Base-by-base conservation (phyloP, 371 early-diverging fungal species). In the Mucor plumbeus region DNA sequence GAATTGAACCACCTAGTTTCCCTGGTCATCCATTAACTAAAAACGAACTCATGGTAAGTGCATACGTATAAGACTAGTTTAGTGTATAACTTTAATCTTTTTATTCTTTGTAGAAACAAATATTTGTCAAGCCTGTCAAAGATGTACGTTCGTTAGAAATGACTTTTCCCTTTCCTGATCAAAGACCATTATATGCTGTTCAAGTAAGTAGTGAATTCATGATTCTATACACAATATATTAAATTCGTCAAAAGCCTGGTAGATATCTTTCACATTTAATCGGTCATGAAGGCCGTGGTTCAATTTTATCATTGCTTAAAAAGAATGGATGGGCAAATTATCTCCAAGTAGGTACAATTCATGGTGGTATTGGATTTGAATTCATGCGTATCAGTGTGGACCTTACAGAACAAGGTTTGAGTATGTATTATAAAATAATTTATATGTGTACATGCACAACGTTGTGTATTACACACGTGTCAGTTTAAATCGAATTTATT, bases 131-230 rank as follows among this genome's bases (percentile, higher is more conserved):
- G 70, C 94, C 95, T 40, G 92, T 97, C 59, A 93, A 94, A 71
- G 91, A 97, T 71, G 76, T 88, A 19, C 88, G 93, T 17, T 75
- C 83, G 6, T 75, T 98, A 55, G 88, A 90, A 60, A 71, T 98
- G 72, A 86, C 87, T 14, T 98, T 95, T 67, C 93, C 95, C n/a
- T 90, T 95, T 70, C 95, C 95, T 0, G 94, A 94, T 72, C 86
- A 88, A 71, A 72, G 80, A 39, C 80, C 80, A 0, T 62, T 84
- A 56, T 92, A 87, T 72, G 74, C 70, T 17, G 79, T 77, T 33
- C 84, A 87, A 74, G 88, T 87, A 84, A 57, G 64, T 36, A 21
- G 9, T 11, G 9, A 9, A 11, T 40, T 19, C 8, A 38, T 7
- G 3, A 9, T 1, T 40, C 3, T 14, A 26, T 21, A 17, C 13